Evolutionary conservation across 345 rosid species (phyloP), one percentile per base, ranked within the genome.

Genomic region (Hibiscus mutabilis): DNA sequence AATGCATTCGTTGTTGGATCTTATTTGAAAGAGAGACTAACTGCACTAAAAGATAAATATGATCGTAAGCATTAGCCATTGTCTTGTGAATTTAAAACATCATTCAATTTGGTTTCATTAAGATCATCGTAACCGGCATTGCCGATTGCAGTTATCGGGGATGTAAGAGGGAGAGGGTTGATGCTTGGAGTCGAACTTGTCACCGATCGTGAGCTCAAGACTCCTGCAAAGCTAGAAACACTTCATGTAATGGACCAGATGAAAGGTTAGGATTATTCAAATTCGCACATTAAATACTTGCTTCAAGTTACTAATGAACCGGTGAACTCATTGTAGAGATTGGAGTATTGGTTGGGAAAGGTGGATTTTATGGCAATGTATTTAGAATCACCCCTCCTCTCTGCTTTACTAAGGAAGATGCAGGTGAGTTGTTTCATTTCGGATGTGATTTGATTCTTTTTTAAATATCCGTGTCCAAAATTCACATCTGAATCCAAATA

Each of bases 151-250:
- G 99, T 96, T 52, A 87, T 96, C 27, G 99, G 99, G 59, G 98
- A 96, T 83, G 99, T 92, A 51, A 76, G 99, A 62, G 99, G 99
- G 75, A 87, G 82, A 79, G 99, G 99, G 44, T 73, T 92, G 61
- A 84, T 96, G 87, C 90, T 96, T 44, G 99, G 99, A 77, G 96
- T 96, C n/a, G 99, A 96, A 76, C 86, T 96, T 14, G 99, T 96
- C 57, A 82, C 88, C 11, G 97, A 96, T 68, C 91, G 84, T 69
- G 76, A 87, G 58, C 75, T 79, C 63, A 92, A 96, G 79, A 90
- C 92, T 49, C 99, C 99, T n/a, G 99, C 99, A 40, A 78, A 80
- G 33, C 80, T 85, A 1, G 96, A 92, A 84, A 88, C 82, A 31
- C 71, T 86, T 22, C 88, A 82, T 82, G 77, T 89, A 46, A 88